A percentile compares a stretch with the other conserved stretches of the same genome.
These are phyloP conservation scores for Fusarium irregulare DNA, from an alignment of 2,329 filamentous ascomycete species.

Conservation along the genomic window DNA sequence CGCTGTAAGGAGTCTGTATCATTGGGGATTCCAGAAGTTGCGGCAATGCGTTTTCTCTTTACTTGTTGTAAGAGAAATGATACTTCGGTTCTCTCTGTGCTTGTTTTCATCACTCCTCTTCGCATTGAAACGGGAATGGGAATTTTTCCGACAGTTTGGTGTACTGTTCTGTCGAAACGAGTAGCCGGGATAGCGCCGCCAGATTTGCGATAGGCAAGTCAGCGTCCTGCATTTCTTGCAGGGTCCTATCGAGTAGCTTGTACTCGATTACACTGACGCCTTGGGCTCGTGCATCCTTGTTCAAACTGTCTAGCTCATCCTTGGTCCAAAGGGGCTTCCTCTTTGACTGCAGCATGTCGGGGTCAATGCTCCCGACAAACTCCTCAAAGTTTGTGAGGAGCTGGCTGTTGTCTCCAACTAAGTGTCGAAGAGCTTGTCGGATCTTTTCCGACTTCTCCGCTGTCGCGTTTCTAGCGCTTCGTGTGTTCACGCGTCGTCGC, in stretches of 20 bases:
- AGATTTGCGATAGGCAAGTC: not conserved
- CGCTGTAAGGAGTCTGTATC: conserved; percentile 59
- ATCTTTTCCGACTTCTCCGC: no score
- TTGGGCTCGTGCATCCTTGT: no score
- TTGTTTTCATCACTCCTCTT: not conserved
- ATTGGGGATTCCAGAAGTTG: conserved; percentile 57
- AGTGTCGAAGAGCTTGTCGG: no score
- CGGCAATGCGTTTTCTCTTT: conserved; percentile 44
- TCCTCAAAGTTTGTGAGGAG: no score
- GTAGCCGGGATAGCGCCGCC: rapidly evolving
- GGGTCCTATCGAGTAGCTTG: not conserved
- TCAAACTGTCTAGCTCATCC: no score
- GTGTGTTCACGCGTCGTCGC: no score
- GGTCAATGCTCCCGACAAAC: no score
- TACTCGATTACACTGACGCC: not conserved
- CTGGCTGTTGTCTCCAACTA: no score
- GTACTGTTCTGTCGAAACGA: not conserved
- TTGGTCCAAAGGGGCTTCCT: no score
- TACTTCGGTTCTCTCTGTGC: conserved; percentile 51
- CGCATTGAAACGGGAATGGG: rapidly evolving
- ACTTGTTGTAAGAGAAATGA: conserved; percentile 49
- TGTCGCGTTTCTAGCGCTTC: no score
- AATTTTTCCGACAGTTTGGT: rapidly evolving
- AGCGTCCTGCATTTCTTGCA: not conserved
- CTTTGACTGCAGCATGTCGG: no score